Conservation (phyloP, 352 stramenopile genomes). For the Hyaloperonospora arabidopsidis region DNA sequence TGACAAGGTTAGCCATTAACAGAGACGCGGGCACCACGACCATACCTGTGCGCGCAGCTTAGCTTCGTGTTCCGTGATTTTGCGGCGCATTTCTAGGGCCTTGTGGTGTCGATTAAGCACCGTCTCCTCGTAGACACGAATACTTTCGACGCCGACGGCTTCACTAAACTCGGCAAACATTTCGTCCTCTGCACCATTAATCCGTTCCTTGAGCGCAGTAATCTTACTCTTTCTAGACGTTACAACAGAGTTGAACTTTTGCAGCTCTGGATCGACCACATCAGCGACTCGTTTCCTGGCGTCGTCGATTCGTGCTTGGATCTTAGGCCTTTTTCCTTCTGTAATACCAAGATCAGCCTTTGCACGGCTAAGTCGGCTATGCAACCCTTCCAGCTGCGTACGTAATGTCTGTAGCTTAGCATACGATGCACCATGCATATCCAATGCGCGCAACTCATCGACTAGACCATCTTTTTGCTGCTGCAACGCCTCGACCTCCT, state of each 20-base stretch:
- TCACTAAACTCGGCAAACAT: conserved; percentile 81
- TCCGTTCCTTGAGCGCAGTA: conserved; percentile 42
- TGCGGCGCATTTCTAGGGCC: conserved; percentile 57
- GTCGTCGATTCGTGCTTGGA: conserved; percentile 51
- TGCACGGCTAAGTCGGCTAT: conserved; percentile 64
- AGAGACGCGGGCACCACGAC: not conserved
- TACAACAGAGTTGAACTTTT: conserved; percentile 48
- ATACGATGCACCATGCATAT: conserved; percentile 65
- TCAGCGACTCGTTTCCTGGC: conserved; percentile 41
- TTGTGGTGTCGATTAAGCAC: conserved; percentile 82
- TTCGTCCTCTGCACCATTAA: conserved; percentile 74
- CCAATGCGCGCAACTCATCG: conserved; percentile 50
- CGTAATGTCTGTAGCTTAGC: conserved; percentile 54
- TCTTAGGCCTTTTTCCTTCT: conserved; percentile 58
- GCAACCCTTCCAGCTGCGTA: conserved; percentile 62
- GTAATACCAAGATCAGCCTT: conserved; percentile 71
- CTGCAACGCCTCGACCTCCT: conserved; percentile 71
- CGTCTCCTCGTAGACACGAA: conserved; percentile 88
- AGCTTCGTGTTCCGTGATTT: conserved; percentile 66
- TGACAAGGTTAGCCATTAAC: conserved; percentile 6
- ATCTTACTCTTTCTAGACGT: conserved; percentile 41
- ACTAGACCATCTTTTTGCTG: conserved; percentile 80
- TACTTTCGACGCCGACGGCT: conserved; percentile 66
- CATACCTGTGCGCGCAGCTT: conserved; percentile 75
- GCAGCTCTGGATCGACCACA: conserved; percentile 53